Conservation (phyloP, 345 rosid genomes). For the Salix koriyanagi region DNA sequence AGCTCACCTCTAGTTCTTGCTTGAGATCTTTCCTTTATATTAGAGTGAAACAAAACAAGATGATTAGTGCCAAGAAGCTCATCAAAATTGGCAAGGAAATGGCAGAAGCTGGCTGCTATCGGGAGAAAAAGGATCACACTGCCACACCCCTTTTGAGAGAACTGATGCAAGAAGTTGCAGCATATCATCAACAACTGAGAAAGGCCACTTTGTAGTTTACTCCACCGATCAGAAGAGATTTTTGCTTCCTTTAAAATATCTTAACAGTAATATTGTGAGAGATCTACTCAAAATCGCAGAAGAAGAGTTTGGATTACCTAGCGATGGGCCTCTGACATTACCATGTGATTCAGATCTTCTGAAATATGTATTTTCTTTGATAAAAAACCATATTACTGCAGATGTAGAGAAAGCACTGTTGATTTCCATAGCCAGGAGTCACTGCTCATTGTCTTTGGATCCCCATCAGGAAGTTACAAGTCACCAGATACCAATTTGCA, state of each 20-base stretch:
- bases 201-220: constrained; percentile 11
- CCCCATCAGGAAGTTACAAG: background rate
- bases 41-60: background rate
- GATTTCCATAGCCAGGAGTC: background rate
- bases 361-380: constrained; percentile 2
- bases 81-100: constrained; percentile 2
- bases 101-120: background rate
- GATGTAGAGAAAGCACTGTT: background rate
- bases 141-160: background rate
- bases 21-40: background rate
- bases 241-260: constrained; percentile 7
- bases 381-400: background rate
- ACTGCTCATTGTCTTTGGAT: background rate
- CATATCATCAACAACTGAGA: background rate
- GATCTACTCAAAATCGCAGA: constrained; percentile 11
- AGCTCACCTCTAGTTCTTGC: background rate
- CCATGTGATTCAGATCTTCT: constrained; percentile 9
- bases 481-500: background rate
- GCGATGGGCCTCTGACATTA: constrained; percentile 1
- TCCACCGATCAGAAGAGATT: constrained; percentile 2
- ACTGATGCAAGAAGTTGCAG: background rate
- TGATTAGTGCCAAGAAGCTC: constrained; percentile 2
- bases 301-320: constrained; percentile 14
- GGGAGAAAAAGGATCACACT: background rate
- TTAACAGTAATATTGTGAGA: background rate